Percentiles rank a stretch among this genome's conserved stretches.
Evolutionary conservation across 225 moss, liverwort and hornwort species (phyloP).

Genomic region (Takakia lepidozioides): DNA sequence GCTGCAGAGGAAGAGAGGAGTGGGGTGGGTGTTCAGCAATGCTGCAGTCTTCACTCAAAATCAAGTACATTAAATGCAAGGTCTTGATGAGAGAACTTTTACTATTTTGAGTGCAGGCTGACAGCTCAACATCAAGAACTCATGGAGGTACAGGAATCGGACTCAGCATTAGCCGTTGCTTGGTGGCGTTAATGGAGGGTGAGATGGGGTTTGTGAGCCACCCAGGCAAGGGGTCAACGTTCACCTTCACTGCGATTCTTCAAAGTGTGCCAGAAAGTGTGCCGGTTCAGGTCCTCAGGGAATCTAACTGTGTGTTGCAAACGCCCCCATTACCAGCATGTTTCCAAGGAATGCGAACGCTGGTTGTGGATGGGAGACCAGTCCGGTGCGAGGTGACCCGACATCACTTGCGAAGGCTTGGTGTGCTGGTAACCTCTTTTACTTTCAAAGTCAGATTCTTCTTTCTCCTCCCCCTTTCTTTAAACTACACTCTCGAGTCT

Average conservation of each 20-base stretch:
- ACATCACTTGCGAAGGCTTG: slow-evolving; percentile 50
- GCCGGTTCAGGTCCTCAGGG: slow-evolving; percentile 40
- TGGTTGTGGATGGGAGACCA: slow-evolving; percentile 56
- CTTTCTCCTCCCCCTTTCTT: too few species aligned
- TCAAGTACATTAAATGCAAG: too few species aligned
- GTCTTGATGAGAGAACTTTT: too few species aligned
- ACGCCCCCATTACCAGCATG: slow-evolving; percentile 51
- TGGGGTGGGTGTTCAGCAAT: too few species aligned
- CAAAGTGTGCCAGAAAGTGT: slow-evolving; percentile 43
- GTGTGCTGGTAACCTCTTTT: slow-evolving; percentile 39
- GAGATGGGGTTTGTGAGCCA: slow-evolving; percentile 56
- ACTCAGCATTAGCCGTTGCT: slow-evolving; percentile 53
- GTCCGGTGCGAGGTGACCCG: slow-evolving; percentile 59
- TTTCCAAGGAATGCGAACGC: slow-evolving; percentile 50
- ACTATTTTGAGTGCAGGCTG: slow-evolving; percentile 34
- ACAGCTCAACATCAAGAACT: slow-evolving; percentile 67
- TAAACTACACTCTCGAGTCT: too few species aligned
- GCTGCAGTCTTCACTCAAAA: too few species aligned
- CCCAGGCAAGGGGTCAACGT: slow-evolving; percentile 50
- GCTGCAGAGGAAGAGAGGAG: too few species aligned
- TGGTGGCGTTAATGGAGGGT: slow-evolving; percentile 62
- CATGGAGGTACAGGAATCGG: slow-evolving; percentile 69
- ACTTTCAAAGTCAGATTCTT: too few species aligned
- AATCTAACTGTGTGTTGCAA: slow-evolving; percentile 41
- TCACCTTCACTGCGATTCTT: slow-evolving; percentile 49